phyloP scores from a whole-genome alignment of 2,329 filamentous ascomycete genomes.

The Blumeriella jaapii region DNA sequence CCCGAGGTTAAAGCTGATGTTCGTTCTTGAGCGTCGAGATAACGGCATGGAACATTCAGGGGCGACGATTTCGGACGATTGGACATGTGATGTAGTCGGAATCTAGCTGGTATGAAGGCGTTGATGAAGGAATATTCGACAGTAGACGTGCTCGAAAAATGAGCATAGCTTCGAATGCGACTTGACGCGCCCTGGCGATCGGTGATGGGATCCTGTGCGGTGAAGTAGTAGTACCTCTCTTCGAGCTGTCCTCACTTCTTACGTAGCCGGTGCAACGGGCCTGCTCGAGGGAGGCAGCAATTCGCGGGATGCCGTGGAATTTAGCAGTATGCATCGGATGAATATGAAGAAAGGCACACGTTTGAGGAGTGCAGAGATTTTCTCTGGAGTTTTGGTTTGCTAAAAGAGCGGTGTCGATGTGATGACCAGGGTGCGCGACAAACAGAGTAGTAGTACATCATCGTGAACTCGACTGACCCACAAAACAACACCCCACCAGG shows the following conservation, averaged over 20 bases:
- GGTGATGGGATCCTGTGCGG: not conserved
- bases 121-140: constrained; percentile 15
- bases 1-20: constrained; percentile 62
- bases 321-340: too few species aligned
- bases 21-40: constrained; percentile 52
- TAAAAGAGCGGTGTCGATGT: too few species aligned
- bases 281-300: too few species aligned
- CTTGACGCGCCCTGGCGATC: not conserved
- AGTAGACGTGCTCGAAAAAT: not conserved
- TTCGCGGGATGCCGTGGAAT: too few species aligned
- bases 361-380: not conserved
- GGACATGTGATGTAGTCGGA: constrained; percentile 22
- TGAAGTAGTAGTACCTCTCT: too few species aligned
- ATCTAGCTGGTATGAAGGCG: constrained; percentile 20
- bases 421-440: too few species aligned
- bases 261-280: too few species aligned
- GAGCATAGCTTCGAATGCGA: constrained; percentile 1
- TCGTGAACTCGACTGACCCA: not conserved
- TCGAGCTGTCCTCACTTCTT: too few species aligned
- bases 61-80: constrained; percentile 12
- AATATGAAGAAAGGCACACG: not conserved
- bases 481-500: constrained; percentile 3
- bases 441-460: too few species aligned
- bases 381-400: too few species aligned
- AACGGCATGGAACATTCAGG: constrained; percentile 23